These are phyloP conservation scores for Bacidia rubella DNA, from an alignment of 495 filamentous ascomycete species.

Conservation along the genomic window DNA sequence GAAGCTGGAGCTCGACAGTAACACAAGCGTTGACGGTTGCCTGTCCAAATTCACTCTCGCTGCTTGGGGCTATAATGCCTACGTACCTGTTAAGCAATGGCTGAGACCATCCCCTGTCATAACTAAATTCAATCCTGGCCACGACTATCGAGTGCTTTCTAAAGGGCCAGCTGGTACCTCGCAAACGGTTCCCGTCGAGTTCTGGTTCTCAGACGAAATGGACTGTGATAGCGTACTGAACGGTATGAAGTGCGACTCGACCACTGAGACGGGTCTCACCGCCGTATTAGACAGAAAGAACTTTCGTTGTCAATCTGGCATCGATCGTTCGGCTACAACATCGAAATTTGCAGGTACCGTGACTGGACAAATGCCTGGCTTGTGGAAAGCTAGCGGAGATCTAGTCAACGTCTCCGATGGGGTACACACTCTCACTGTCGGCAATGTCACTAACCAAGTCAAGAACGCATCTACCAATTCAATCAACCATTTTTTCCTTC, in stretches of 20 bases:
- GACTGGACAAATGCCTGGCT: conserved; percentile 17
- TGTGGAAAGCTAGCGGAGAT: conserved; percentile 27
- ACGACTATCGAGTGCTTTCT: conserved; percentile 16
- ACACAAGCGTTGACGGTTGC: conserved; percentile 16
- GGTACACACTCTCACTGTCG: conserved; percentile 32
- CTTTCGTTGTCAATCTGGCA: conserved; percentile 17
- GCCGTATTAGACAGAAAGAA: conserved; percentile 21
- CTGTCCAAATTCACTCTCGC: conserved; percentile 10
- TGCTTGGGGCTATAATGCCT: conserved; percentile 17
- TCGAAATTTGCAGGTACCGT: conserved; percentile 25
- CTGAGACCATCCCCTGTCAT: conserved; percentile 17
- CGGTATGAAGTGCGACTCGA: conserved; percentile 33
- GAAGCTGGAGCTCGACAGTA: conserved; percentile 15
- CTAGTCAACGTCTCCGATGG: conserved; percentile 35
- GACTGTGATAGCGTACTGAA: conserved; percentile 37
- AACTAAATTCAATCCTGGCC: conserved; percentile 18
- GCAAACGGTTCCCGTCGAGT: conserved; percentile 29
- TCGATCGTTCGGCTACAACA: conserved; percentile 11
- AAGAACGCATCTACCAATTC: conserved; percentile 27
- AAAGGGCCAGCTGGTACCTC: conserved; percentile 3
- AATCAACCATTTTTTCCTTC: conserved; percentile 31
- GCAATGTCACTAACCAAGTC: conserved; percentile 28
- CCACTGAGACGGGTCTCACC: conserved; percentile 19
- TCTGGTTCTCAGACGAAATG: conserved; percentile 45
- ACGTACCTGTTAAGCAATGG: conserved; percentile 18